Percentiles rank a stretch among this genome's conserved stretches.
phyloP scores from a whole-genome alignment of 2,329 filamentous ascomycete genomes.

The Sclerotinia borealis region DNA sequence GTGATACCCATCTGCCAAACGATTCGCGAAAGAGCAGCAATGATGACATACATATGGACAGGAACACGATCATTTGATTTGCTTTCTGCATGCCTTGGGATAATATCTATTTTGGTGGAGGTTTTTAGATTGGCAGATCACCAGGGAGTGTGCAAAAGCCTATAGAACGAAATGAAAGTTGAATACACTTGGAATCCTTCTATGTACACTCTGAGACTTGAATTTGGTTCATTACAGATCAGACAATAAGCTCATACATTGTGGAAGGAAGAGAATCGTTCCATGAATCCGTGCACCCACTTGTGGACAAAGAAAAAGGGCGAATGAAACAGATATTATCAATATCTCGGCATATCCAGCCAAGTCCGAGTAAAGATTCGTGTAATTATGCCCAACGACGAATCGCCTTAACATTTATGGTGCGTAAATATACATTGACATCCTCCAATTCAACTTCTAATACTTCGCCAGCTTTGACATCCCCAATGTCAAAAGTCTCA shows the following conservation, averaged over 20 bases:
- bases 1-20: too few relatives aligned
- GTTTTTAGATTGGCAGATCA: background rate
- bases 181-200: too few relatives aligned
- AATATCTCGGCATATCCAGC: background rate
- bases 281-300: background rate
- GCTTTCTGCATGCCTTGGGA: too few relatives aligned
- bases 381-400: slow-evolving; percentile 15
- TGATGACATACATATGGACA: background rate
- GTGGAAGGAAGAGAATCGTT: background rate
- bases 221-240: background rate
- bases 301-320: background rate
- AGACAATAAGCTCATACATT: background rate
- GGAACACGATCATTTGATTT: background rate
- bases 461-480: slow-evolving; percentile 44
- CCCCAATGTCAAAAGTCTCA: slow-evolving; percentile 17
- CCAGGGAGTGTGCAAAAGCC: too few relatives aligned
- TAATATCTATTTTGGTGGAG: background rate
- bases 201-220: too few relatives aligned
- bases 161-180: too few relatives aligned
- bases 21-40: background rate
- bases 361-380: background rate
- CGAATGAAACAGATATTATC: background rate
- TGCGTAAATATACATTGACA: slow-evolving; percentile 44
- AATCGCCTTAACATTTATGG: slow-evolving; percentile 43
- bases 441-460: slow-evolving; percentile 48